Conservation (phyloP, 2,329 filamentous ascomycete species). For the Capronia americana region DNA sequence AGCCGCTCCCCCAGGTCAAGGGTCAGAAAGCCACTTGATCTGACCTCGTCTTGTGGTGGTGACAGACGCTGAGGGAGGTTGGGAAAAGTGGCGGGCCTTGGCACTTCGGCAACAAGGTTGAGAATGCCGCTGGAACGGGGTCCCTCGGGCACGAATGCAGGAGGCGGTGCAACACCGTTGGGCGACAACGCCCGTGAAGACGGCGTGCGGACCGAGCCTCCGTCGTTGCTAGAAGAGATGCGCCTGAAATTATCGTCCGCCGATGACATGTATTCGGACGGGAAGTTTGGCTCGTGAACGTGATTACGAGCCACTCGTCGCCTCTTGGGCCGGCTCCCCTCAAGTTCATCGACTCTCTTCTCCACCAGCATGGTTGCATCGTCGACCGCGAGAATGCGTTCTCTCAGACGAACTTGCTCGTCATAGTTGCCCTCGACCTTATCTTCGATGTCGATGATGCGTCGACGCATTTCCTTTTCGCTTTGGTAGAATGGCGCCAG, state of each 20-base stretch:
- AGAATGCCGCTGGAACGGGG: constrained; percentile 40
- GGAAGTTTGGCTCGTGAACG: constrained; percentile 19
- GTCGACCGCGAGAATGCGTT: constrained; percentile 41
- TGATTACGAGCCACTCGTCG: constrained; percentile 30
- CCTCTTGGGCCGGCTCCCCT: constrained; percentile 33
- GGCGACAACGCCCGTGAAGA: constrained; percentile 38
- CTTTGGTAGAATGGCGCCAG: constrained; percentile 42
- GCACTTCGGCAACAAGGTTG: constrained; percentile 34
- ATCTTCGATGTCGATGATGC: constrained; percentile 42
- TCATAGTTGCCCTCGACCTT: constrained; percentile 41
- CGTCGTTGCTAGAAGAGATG: constrained; percentile 34
- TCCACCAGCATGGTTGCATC: constrained; percentile 39
- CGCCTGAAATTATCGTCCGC: constrained; percentile 31
- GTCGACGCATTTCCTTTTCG: constrained; percentile 41
- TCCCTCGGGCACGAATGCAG: constrained; percentile 26
- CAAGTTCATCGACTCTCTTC: constrained; percentile 39
- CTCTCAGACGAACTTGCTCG: constrained; percentile 40
- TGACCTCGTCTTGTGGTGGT: constrained; percentile 35
- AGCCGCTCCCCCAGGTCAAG: constrained; percentile 35
- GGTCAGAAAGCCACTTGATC: constrained; percentile 39
- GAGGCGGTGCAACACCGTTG: constrained; percentile 22
- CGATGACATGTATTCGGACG: constrained; percentile 31
- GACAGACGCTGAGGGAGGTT: constrained; percentile 28
- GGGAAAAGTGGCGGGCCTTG: constrained; percentile 18
- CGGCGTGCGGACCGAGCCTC: constrained; percentile 34